phyloP scores from a whole-genome alignment of 225 moss, liverwort and hornwort species.

The Physcomitrellopsis africana region DNA sequence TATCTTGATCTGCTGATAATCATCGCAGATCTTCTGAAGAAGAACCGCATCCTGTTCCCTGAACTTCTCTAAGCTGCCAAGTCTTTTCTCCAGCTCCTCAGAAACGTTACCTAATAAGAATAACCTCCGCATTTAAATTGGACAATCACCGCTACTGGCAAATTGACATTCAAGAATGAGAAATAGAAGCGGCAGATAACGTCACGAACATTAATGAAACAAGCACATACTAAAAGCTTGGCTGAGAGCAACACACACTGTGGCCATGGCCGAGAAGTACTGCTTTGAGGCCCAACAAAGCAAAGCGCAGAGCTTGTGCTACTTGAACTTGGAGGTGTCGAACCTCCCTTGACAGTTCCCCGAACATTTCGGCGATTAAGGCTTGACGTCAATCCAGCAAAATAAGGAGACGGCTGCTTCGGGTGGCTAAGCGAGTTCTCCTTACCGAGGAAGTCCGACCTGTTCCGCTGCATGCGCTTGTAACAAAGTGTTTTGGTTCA shows the following conservation, averaged over 20 bases:
- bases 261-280: slow-evolving; percentile 60
- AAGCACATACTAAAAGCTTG: slow-evolving; percentile 19
- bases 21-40: slow-evolving; percentile 41
- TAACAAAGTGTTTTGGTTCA: slow-evolving; percentile 12
- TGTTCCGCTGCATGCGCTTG: slow-evolving; percentile 48
- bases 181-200: slow-evolving; percentile 2
- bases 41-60: slow-evolving; percentile 42
- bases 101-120: slow-evolving; percentile 48
- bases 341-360: slow-evolving; percentile 39
- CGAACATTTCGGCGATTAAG: slow-evolving; percentile 40
- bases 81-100: slow-evolving; percentile 56
- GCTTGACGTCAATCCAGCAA: slow-evolving; percentile 41
- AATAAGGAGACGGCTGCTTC: slow-evolving; percentile 51
- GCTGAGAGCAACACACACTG: slow-evolving; percentile 44
- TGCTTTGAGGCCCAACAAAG: slow-evolving; percentile 52
- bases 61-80: slow-evolving; percentile 53
- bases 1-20: slow-evolving; percentile 52
- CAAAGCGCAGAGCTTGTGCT: slow-evolving; percentile 44
- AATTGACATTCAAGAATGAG: too few relatives aligned
- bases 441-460: too few relatives aligned
- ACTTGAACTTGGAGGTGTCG: slow-evolving; percentile 39
- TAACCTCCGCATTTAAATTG: background rate
- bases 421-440: slow-evolving; percentile 46
- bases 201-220: slow-evolving; percentile 1
- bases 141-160: background rate